phyloP scores from a whole-genome alignment of 352 stramenopile species.

The Phytophthora sojae region DNA sequence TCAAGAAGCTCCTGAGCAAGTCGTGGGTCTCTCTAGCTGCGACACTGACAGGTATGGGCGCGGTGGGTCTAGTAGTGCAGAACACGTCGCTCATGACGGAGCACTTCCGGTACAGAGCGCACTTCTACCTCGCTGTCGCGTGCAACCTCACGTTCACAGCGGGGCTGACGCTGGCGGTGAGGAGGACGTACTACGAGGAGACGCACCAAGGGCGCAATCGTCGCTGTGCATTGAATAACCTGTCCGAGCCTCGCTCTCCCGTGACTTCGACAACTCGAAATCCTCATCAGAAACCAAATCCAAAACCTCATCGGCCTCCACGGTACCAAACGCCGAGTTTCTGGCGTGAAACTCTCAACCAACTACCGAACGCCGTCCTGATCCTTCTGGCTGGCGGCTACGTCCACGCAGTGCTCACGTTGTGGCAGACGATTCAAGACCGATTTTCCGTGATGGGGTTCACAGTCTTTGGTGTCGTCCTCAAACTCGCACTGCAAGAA shows the following conservation, averaged over 20 bases:
- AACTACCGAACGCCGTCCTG: conserved; percentile 11
- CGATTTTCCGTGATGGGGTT: conserved; percentile 24
- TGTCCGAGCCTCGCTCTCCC: background rate
- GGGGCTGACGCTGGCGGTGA: conserved; percentile 15
- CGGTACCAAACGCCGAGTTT: conserved; percentile 10
- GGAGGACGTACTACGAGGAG: conserved; percentile 28
- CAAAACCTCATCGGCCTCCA: conserved; percentile 3
- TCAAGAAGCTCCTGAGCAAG: conserved; percentile 26
- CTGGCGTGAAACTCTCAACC: conserved; percentile 8
- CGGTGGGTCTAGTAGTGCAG: conserved; percentile 17
- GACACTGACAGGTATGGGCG: conserved; percentile 8
- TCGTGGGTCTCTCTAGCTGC: conserved; percentile 5
- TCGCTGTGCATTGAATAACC: conserved; percentile 8
- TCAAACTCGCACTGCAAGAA: conserved; percentile 53
- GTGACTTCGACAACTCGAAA: background rate
- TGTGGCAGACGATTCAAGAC: conserved; percentile 6
- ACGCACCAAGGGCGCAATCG: conserved; percentile 28
- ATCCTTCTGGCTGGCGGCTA: conserved; percentile 30
- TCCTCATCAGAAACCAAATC: too few relatives aligned
- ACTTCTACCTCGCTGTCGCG: conserved; percentile 41
- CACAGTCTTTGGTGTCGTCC: conserved; percentile 26
- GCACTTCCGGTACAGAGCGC: conserved; percentile 23
- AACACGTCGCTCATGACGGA: conserved; percentile 20
- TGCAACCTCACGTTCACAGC: conserved; percentile 33
- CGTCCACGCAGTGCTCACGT: conserved; percentile 31